These are phyloP conservation scores for Corrigiola litoralis DNA, from an alignment of 179 eudicot species.

Conservation along the genomic window DNA sequence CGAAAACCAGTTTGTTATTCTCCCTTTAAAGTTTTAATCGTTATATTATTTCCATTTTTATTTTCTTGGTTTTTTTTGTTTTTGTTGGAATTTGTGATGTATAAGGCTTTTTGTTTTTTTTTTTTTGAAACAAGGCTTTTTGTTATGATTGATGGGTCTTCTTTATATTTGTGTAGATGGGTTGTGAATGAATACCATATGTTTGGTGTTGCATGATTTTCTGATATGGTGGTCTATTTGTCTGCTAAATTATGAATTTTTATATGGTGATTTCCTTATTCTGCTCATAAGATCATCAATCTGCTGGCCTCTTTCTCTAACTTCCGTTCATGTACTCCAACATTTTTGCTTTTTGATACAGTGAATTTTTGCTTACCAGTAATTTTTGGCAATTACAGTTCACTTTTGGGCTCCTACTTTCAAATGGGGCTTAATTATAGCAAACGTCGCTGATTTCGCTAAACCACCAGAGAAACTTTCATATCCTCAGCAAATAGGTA, in stretches of 20 bases:
- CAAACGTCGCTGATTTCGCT: conserved; percentile 65
- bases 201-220: background rate
- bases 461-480: conserved; percentile 80
- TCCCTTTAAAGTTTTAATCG: too few relatives aligned
- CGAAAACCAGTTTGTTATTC: conserved; percentile 45
- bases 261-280: too few relatives aligned
- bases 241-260: too few relatives aligned
- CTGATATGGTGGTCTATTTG: too few relatives aligned
- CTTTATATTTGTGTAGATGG: background rate
- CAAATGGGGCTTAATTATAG: conserved; percentile 89
- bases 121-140: too few relatives aligned
- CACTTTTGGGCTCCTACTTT: conserved; percentile 97
- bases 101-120: too few relatives aligned
- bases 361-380: background rate
- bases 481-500: conserved; percentile 84
- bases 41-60: background rate
- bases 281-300: too few relatives aligned
- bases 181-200: too few relatives aligned
- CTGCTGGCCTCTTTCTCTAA: too few relatives aligned
- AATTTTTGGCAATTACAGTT: conserved; percentile 38
- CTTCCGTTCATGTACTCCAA: too few relatives aligned
- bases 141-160: background rate
- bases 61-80: background rate
- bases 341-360: too few relatives aligned
- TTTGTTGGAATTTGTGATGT: background rate